Evolutionary conservation across 306 rosid species (phyloP), one percentile per base, ranked within the genome.

Genomic region (Trifolium dubium): DNA sequence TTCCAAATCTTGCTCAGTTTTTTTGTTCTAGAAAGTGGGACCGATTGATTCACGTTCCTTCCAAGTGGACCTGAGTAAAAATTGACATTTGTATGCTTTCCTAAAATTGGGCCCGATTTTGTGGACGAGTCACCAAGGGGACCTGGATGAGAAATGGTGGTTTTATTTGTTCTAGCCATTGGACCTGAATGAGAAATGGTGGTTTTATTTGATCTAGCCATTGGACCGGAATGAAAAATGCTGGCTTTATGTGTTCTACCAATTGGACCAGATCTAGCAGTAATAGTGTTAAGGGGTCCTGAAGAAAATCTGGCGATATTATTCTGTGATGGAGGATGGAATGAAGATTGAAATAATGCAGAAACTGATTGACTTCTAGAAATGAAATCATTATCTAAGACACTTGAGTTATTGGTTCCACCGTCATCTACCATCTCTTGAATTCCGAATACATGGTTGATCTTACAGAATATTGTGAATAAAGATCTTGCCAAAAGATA

Each of bases 61-160:
- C 71, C 85, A 60, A 95, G 89, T 60, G 97, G 96, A 73, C 99
- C 98, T 9, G 99, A 95, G 85, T 74, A 82, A 80, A 85, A 90
- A 83, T 56, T 85, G 74, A 82, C 78, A 40, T 74, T 82, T 74
- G 75, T 39, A 64, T 78, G 51, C 54, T 75, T 85, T 67, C 85
- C 95, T 54, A 84, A 82, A 84, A 84, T 76, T 11, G 85, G 87
- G 39, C 96, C 92, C 0, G 92, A 83, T 63, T 85, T 88, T 54
- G 93, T 77, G 18, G 82, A 78, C 29, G 92, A 85, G 63, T 85
- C 82, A 64, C 86, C 88, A 61, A 92, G 87, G 67, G 99, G 96
- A 62, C 98, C 98, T 0, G 99, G 92, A 83, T 83, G 82, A 81
- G 86, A 85, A 84, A 60, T 15, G 74, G 70, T 82, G 12, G 43